Evolutionary conservation across 2,329 filamentous ascomycete genomes (phyloP), one percentile per base, ranked within the genome.

Genomic region (Colletotrichum spinosum): DNA sequence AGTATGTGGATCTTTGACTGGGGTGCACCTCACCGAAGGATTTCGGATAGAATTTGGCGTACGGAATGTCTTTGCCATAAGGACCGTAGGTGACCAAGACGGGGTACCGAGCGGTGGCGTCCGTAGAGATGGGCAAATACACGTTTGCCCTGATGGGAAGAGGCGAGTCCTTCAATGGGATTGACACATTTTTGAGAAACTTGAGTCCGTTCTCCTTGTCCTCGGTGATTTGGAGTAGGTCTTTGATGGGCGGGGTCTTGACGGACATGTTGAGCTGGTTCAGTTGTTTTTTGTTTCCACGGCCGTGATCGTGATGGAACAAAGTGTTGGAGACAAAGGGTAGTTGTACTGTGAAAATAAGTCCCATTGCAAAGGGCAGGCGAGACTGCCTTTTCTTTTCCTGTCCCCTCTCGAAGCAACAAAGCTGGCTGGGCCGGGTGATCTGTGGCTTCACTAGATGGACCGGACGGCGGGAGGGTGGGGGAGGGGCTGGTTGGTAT

Each of bases 1-100:
- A 86, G 70, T 88, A 83, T 8, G 75, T 73, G 0, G 83, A 86
- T 34, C 79, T 79, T 69, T 88, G 86, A 65, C 83, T 79, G 0
- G 83, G 79, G 60, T 86, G 86, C 5, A 88, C 81, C 65, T 88
- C 81, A 46, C 71, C 69, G 58, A 81, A 85, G 8, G 77, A 81
- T 17, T 74, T 72, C 1, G 74, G 68, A 41, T 75, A 75, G 68
- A 82, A 83, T 79, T 83, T 78, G 62, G 81, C 79, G 72, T 92
- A 92, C 17, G 82, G 85, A 41, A 92, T 90, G 69, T 92, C 90
- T 70, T 93, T 92, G 50, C 90, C 90, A 68, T 92, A 92, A 0
- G 90, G 90, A 0, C 90, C 90, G 68, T 92, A 92, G 0, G 90
- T 92, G 2, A 90, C 86, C 8, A 92, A 74, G 0, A 91, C 89